These are phyloP conservation scores for Ustanciosporium gigantosporum DNA, from an alignment of 1,284 basidiomycete genomes.

Conservation along the genomic window DNA sequence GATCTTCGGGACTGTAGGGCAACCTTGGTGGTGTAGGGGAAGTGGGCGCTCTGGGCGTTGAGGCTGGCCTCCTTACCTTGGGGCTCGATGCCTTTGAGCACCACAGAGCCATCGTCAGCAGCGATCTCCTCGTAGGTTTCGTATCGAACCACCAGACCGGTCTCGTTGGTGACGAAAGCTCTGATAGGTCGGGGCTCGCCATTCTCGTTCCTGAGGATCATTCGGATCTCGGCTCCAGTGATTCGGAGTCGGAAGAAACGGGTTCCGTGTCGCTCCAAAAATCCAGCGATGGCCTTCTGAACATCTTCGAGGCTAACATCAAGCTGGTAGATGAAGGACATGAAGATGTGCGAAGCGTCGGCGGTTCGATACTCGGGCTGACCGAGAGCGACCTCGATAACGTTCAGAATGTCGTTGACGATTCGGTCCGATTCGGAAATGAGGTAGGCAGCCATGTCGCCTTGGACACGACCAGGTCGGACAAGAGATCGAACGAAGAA, in stretches of 20 bases:
- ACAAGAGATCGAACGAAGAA: constrained; percentile 98
- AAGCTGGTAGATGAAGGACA: constrained; percentile 98
- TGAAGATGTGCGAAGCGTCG: constrained; percentile 63
- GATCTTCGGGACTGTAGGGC: constrained; percentile 98
- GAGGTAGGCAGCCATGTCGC: constrained; percentile 92
- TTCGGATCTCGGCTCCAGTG: constrained; percentile 94
- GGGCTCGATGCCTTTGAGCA: constrained; percentile 74
- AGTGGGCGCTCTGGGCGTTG: constrained; percentile 48
- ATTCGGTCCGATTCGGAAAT: constrained; percentile 97
- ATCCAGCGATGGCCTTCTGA: constrained; percentile 90
- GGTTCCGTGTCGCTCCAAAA: constrained; percentile 91
- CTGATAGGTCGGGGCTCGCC: constrained; percentile 87
- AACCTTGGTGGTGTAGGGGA: constrained; percentile 91
- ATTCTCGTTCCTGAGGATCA: constrained; percentile 87
- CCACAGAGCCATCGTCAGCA: constrained; percentile 89
- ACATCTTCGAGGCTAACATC: constrained; percentile 94
- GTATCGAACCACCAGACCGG: constrained; percentile 97
- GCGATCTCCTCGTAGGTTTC: constrained; percentile 98
- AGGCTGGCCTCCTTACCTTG: constrained; percentile 41
- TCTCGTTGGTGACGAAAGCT: constrained; percentile 96
- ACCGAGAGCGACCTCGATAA: constrained; percentile 70
- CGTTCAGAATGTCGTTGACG: constrained; percentile 90
- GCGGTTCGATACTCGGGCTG: constrained; percentile 58
- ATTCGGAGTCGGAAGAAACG: constrained; percentile 97
- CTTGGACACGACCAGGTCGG: constrained; percentile 88